Conservation (phyloP, 106 monocot genomes). For the Triglochin maritima region DNA sequence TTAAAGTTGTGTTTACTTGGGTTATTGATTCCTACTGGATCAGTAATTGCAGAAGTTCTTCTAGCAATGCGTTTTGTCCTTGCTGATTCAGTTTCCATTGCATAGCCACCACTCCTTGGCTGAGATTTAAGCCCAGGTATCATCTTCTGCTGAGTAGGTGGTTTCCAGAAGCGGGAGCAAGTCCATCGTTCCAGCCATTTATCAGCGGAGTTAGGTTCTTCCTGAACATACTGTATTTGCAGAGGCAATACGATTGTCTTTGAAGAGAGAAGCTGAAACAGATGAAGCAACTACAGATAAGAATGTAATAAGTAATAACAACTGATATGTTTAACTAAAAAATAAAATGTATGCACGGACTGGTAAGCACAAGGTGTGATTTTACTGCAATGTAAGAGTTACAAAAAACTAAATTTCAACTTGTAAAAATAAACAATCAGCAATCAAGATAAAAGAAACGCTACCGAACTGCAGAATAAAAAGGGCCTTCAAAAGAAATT, state of each 20-base stretch:
- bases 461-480: too few species aligned
- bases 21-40: conserved; percentile 15
- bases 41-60: conserved; percentile 22
- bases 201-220: conserved; percentile 48
- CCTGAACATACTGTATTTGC: conserved; percentile 36
- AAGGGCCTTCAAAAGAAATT: too few species aligned
- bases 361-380: too few species aligned
- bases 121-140: conserved; percentile 34
- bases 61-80: conserved; percentile 49
- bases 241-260: conserved; percentile 32
- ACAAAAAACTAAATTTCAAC: too few species aligned
- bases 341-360: too few species aligned
- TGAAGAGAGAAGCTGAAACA: conserved; percentile 55
- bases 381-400: too few species aligned
- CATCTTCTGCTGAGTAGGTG: conserved; percentile 27
- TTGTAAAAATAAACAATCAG: too few species aligned
- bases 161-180: conserved; percentile 44
- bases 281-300: neutral
- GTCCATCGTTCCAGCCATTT: conserved; percentile 86
- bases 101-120: conserved; percentile 24
- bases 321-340: neutral
- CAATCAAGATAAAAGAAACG: too few species aligned
- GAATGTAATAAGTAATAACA: too few species aligned
- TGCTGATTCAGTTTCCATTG: conserved; percentile 52
- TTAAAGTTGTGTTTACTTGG: conserved; percentile 26